Base-by-base conservation (phyloP, 306 rosid genomes). In the Glycine soja region DNA sequence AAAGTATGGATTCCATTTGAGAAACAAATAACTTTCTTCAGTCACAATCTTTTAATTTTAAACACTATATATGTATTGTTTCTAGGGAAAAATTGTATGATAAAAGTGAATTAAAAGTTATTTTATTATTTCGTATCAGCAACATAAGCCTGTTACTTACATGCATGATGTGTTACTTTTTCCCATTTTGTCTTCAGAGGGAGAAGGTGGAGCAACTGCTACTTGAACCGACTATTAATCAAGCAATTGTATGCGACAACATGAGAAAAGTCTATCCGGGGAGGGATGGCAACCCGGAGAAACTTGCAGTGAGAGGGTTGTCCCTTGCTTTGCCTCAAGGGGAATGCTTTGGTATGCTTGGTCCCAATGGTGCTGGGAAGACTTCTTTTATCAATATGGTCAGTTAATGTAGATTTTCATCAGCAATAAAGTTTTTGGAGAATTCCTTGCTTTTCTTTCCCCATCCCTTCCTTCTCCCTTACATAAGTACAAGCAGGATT, bases 341-440 rank as follows among this genome's bases (percentile, higher is more conserved):
- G 32, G 97, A 92, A 72, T 95, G 98, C 88, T 95, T 95, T 73
- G 97, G 98, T 76, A 95, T 92, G 97, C 97, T 95, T 72, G 98
- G 98, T 64, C 98, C 97, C 32, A 95, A 95, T 47, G 98, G 98
- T 72, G 98, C 98, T 7, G 98, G 97, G 61, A 95, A 95, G 82
- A 95, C 98, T 75, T 92, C 98, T 78, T 95, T 92, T 85, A 95
- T 95, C 82, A 95, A 79, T 79, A 94, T 94, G 98, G 98, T 94
- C 58, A 88, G 98, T 81, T 77, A 18, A 82, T 58, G 47, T 58
- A 72, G 32, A 46, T 51, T 40, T 57, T 57, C 73, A 66, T 66
- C n/a, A 52, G 50, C 56, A 53, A 53, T 19, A 16, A 48, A 63
- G 8, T 42, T 43, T 19, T 40, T 62, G 50, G 43, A 54, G 13